Percentiles rank a stretch among this genome's conserved stretches.
phyloP scores from a whole-genome alignment of 148 eudicot species.

The Camellia granthamiana region DNA sequence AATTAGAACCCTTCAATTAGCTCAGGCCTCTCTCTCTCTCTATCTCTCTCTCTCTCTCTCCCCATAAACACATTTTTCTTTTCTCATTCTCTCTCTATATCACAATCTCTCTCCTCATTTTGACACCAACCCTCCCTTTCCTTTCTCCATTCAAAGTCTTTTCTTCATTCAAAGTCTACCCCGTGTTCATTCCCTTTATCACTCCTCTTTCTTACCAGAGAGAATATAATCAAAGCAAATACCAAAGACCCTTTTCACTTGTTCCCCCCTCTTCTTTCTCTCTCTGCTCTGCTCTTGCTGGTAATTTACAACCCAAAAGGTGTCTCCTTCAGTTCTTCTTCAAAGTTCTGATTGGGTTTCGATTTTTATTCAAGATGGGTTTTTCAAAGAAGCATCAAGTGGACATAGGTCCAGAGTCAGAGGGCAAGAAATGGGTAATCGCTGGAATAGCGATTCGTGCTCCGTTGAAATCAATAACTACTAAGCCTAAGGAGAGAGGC shows the following conservation, averaged over 20 bases:
- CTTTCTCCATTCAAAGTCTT: conserved; percentile 23
- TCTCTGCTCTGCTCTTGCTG: background rate
- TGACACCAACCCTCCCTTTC: conserved; percentile 9
- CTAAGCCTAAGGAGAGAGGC: conserved; percentile 25
- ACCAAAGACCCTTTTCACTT: conserved; percentile 23
- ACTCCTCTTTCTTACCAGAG: background rate
- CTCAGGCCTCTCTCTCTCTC: background rate
- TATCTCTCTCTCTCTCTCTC: conserved; percentile 4
- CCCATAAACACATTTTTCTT: background rate
- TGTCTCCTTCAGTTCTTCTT: background rate
- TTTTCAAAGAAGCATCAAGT: conserved; percentile 41
- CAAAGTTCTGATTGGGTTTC: background rate
- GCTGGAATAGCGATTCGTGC: conserved; percentile 41
- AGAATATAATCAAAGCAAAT: background rate
- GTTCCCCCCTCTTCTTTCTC: conserved; percentile 1
- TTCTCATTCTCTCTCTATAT: background rate
- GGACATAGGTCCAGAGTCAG: conserved; percentile 30
- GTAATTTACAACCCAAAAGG: background rate
- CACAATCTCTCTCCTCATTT: conserved; percentile 3
- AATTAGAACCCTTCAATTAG: background rate
- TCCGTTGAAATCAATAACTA: conserved; percentile 39
- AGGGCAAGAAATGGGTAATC: conserved; percentile 49
- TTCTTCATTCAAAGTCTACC: background rate
- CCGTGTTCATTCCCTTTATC: background rate
- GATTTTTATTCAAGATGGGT: conserved; percentile 37